Evolutionary conservation across 164 flowering plant genomes (phyloP), one percentile per base, ranked within the genome.

Genomic region (Sedum album): DNA sequence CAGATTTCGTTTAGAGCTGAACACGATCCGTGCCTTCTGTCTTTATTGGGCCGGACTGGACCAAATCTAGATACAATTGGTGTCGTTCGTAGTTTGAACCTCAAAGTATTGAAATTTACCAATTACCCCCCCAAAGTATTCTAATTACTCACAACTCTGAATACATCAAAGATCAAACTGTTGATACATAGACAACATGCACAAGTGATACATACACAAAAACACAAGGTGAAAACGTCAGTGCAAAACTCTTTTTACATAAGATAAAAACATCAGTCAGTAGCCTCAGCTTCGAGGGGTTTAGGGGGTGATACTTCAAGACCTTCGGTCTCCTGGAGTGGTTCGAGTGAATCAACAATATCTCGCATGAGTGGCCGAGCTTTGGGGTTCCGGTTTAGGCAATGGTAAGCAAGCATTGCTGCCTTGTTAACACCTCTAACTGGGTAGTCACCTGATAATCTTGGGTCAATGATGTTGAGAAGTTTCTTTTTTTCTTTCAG

Each of bases 311-410:
- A n/a, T 36, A 35, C 66, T 26, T 31, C 41, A 75, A 42, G 51
- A 41, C 63, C 84, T n/a, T 15, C 57, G 21, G 72, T 15, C 7
- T 71, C 72, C 76, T 86, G 93, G 33, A 93, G 86, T 60, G 97
- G 98, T 79, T 90, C 98, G 78, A 93, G 70, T 39, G 97, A 78
- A 48, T 86, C 98, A 0, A 90, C 98, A 2, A 93, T 83, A 65
- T 93, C 98, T 70, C 98, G 77, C 98, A 89, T 93, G 17, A 93
- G 71, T 30, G 97, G 98, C 79, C 98, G 81, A 1, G 98, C 96
- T 75, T 90, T 93, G 1, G 97, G 97, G 69, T 90, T 86, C 39
- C 83, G 81, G 78, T 84, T 89, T 41, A 90, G 66, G 80, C 98
- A 93, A 70, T 93, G 98, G 62, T 84, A 93, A 26, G 97, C 93